Base-by-base conservation (phyloP, 2,329 filamentous ascomycete species). In the Calonectria henricotiae region DNA sequence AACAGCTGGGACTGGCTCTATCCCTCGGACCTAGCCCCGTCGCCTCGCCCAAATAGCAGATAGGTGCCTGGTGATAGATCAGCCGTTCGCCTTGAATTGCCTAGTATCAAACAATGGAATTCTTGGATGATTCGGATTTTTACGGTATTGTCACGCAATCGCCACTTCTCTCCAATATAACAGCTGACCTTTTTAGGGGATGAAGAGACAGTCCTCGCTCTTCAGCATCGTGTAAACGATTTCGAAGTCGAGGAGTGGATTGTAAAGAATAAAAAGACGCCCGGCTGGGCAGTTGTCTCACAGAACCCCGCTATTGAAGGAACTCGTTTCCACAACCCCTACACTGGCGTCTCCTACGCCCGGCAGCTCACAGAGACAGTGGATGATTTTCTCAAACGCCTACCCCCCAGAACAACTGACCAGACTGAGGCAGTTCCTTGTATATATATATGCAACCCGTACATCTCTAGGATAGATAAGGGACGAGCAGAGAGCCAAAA, bases 361-460 rank as follows among this genome's bases (percentile, higher is more conserved):
- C 90, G 91, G 85, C 92, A 92, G 79, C 84, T 91, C 32, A 83
- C 83, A 1, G 93, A 95, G 78, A 88, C 87, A 0, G 82, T 93
- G 1, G 81, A 88, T 8, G 86, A 88, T 1, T 97, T 97, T 75
- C 81, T 96, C 2, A 70, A 82, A 9, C 90, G 94, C 9, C 84
- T 95, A 0, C 92, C 92, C 0, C 93, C 94, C 0, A 86, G 87
- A 4, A 91, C 87, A 1, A 93, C 91, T 1, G 80, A 84, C 2
- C 79, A 82, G 4, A 81, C 80, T 1, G 76, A 76, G 0, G 74
- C 82, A 0, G 85, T 87, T 3, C 87, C 88, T 0, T 96, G 93
- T 92, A 94, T 97, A 58, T 94, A 88, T 84, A 88, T 93, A 47
- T 88, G 87, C 63, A 94, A 94, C 79, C 92, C 92, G 0, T 87